Percentiles rank a stretch among this genome's conserved stretches.
Conservation (phyloP, 1,139 yeast species). For the Pichia sp. region DNA sequence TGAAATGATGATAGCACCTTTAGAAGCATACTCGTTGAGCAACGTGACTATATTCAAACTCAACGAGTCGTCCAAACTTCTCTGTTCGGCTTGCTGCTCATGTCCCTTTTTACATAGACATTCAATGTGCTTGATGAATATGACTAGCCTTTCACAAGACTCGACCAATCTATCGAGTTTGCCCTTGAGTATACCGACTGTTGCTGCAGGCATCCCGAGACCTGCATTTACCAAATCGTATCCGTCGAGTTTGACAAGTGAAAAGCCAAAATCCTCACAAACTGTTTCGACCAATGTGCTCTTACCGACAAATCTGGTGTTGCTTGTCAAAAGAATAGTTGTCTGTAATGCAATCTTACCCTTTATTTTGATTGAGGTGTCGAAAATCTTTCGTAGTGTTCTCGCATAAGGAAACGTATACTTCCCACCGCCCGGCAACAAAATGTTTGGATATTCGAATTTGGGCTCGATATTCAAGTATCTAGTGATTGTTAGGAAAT, state of each 20-base stretch:
- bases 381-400: constrained; percentile 47
- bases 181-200: constrained; percentile 73
- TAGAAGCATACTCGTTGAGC: constrained; percentile 51
- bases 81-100: constrained; percentile 44
- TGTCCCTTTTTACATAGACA: constrained; percentile 66
- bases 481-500: constrained; percentile 30
- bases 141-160: constrained; percentile 39
- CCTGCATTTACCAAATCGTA: constrained; percentile 57
- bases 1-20: constrained; percentile 52
- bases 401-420: constrained; percentile 46
- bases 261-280: constrained; percentile 59
- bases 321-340: constrained; percentile 61
- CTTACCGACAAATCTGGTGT: constrained; percentile 78
- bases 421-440: constrained; percentile 6
- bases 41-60: constrained; percentile 56
- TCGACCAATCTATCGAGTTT: constrained; percentile 59
- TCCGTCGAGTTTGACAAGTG: constrained; percentile 68
- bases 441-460: constrained; percentile 33
- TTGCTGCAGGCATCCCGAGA: constrained; percentile 57
- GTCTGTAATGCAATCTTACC: constrained; percentile 41
- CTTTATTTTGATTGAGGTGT: constrained; percentile 37
- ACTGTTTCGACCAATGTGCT: constrained; percentile 54
- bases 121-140: constrained; percentile 72
- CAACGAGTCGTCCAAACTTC: constrained; percentile 41
- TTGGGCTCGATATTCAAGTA: constrained; percentile 40